phyloP scores from a whole-genome alignment of 768 basidiomycete species.

The Amanita pallidorosea region DNA sequence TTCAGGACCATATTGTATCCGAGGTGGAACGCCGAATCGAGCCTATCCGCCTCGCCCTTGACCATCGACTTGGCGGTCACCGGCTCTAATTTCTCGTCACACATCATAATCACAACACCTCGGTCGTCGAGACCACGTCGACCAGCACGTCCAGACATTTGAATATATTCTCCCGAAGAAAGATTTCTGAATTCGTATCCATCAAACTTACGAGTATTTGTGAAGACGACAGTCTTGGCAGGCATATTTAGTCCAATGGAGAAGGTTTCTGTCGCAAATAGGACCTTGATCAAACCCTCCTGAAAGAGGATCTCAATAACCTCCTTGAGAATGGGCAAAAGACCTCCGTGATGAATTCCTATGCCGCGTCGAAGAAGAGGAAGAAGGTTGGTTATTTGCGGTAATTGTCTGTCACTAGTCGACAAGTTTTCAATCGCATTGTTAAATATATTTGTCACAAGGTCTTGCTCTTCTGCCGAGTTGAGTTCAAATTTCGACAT shows the following conservation, averaged over 20 bases:
- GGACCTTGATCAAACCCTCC: conserved; percentile 93
- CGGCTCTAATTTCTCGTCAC: conserved; percentile 95
- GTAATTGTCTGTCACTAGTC: conserved; percentile 77
- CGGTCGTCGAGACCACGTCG: conserved; percentile 94
- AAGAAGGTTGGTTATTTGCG: conserved; percentile 87
- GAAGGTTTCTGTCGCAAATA: conserved; percentile 98
- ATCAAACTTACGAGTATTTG: conserved; percentile 90
- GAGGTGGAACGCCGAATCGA: conserved; percentile 97
- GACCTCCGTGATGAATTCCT: conserved; percentile 96
- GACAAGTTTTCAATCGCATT: conserved; percentile 90
- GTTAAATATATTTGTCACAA: conserved; percentile 81
- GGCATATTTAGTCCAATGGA: conserved; percentile 99
- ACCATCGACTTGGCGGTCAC: conserved; percentile 90
- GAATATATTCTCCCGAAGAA: conserved; percentile 95
- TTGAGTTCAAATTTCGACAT: conserved; percentile 97
- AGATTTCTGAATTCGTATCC: conserved; percentile 90
- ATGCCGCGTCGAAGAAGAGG: conserved; percentile 92
- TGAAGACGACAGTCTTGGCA: conserved; percentile 98
- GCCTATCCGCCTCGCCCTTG: conserved; percentile 92
- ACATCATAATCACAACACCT: conserved; percentile 99
- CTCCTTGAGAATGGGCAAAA: conserved; percentile 95
- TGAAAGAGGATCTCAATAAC: conserved; percentile 99
- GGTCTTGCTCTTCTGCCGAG: conserved; percentile 81
- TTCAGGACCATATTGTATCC: conserved; percentile 99
- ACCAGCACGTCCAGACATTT: conserved; percentile 98